Evolutionary conservation across 176 grass and related monocot species (phyloP).

Genomic region (Cenchrus purpureus): DNA sequence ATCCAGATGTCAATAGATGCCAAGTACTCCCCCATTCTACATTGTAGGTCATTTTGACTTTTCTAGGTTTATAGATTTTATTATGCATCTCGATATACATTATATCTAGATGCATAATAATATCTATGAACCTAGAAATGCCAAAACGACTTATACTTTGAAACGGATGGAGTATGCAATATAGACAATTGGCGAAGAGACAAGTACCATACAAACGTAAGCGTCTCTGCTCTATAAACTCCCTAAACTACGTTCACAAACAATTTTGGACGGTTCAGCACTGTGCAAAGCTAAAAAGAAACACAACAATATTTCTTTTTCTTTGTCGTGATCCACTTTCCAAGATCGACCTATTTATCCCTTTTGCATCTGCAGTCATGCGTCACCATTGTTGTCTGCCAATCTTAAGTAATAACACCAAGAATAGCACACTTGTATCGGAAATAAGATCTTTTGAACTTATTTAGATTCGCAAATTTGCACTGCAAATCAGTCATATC

Average conservation of each 20-base stretch:
- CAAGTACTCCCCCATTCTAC: no score
- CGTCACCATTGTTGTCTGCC: background rate
- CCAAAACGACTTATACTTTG: no score
- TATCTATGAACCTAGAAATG: no score
- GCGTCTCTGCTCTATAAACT: background rate
- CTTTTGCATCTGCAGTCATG: background rate
- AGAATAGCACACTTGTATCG: background rate
- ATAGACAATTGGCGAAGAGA: background rate
- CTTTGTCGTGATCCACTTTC: background rate
- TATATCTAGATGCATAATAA: no score
- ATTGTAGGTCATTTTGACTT: no score
- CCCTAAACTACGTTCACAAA: background rate
- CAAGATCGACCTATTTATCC: background rate
- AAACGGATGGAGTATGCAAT: no score
- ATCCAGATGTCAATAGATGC: no score
- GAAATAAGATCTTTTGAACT: background rate
- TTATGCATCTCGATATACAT: no score
- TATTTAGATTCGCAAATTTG: no score
- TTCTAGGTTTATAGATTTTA: no score
- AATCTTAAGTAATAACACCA: background rate
- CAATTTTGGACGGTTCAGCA: no score
- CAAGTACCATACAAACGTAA: background rate
- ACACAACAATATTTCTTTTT: background rate
- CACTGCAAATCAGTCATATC: no score
- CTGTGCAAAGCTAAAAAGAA: background rate